Percentiles rank a stretch among this genome's conserved stretches.
Conservation (phyloP, 768 basidiomycete species). For the Pilatotrama ljubarskyi region DNA sequence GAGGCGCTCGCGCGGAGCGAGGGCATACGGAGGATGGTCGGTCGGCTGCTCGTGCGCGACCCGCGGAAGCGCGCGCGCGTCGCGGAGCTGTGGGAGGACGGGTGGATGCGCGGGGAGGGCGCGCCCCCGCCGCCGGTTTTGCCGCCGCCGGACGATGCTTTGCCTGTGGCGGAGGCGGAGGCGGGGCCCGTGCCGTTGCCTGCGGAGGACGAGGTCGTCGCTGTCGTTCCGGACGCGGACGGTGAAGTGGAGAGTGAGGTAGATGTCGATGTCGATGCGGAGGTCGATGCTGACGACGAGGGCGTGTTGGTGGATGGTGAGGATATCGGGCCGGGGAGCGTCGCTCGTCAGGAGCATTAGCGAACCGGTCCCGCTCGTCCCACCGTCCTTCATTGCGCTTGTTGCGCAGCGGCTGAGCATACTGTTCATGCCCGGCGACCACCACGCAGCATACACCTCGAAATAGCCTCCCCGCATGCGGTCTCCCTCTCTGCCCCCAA, state of each 20-base stretch:
- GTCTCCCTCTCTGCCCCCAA: neutral
- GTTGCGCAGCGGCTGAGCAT: neutral
- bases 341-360: constrained; percentile 32
- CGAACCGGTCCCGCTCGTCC: neutral
- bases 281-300: constrained; percentile 27
- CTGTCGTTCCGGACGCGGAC: neutral
- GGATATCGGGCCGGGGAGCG: constrained; percentile 30
- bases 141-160: constrained; percentile 10
- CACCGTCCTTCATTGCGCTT: neutral
- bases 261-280: constrained; percentile 18
- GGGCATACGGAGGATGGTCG: constrained; percentile 57
- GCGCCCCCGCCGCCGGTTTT: constrained; percentile 29
- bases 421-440: neutral
- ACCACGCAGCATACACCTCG: neutral
- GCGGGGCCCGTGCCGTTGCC: neutral
- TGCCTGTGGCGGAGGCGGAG: neutral
- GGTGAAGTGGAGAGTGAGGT: neutral
- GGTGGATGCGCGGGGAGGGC: constrained; percentile 46
- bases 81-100: constrained; percentile 58
- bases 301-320: constrained; percentile 33
- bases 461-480: neutral
- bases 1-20: constrained; percentile 40
- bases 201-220: neutral
- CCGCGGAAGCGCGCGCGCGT: constrained; percentile 62
- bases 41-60: constrained; percentile 66